These are phyloP conservation scores for Nitzschia sp. DNA, from an alignment of 108 stramenopile genomes.

Conservation along the genomic window DNA sequence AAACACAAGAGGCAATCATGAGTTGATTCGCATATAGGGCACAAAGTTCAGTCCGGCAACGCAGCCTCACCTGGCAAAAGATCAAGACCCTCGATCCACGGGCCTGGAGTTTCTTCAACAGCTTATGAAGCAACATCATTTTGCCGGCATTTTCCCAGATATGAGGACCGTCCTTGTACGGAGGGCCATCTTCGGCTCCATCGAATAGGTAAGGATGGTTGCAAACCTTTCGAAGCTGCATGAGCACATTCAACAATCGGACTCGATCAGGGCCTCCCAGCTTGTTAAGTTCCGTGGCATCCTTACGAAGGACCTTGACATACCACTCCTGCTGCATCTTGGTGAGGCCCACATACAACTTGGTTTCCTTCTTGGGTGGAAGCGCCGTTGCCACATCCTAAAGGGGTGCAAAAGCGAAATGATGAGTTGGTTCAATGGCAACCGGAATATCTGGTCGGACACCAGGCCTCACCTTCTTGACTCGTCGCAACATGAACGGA, in stretches of 20 bases:
- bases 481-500: constrained; percentile 98
- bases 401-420: too few species aligned
- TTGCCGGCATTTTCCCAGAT: constrained; percentile 97
- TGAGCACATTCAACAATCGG: constrained; percentile 95
- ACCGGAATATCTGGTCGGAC: too few species aligned
- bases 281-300: constrained; percentile 91
- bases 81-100: constrained; percentile 94
- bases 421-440: too few species aligned
- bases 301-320: constrained; percentile 87
- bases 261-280: constrained; percentile 92
- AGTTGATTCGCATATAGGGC: too few species aligned
- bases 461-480: too few species aligned
- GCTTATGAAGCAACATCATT: constrained; percentile 91
- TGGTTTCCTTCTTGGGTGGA: constrained; percentile 96
- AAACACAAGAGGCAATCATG: too few species aligned
- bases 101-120: constrained; percentile 90
- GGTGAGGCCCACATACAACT: constrained; percentile 91
- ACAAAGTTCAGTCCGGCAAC: too few species aligned
- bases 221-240: constrained; percentile 98
- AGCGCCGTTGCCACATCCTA: constrained; percentile 95
- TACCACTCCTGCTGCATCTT: constrained; percentile 98
- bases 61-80: too few species aligned
- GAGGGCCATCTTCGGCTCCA: constrained; percentile 96
- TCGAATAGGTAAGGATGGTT: constrained; percentile 99
- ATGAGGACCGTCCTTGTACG: constrained; percentile 96